Evolutionary conservation across 805 yeast species (phyloP), one percentile per base, ranked within the genome.

Genomic region (Candida odintsovae): DNA sequence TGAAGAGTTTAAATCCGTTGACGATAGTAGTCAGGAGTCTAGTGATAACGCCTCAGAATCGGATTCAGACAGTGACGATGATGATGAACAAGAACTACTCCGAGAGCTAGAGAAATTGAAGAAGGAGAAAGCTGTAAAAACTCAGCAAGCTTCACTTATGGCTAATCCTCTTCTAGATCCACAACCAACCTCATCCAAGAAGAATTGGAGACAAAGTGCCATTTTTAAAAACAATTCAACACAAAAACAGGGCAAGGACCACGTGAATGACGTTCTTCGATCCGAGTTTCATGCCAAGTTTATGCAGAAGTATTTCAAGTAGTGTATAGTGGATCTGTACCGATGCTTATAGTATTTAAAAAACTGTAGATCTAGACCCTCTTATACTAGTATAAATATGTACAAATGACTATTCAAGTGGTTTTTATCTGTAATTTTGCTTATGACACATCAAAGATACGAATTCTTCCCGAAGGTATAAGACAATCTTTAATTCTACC

Each of bases 21-120:
- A 49, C 16, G 49, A 39, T 11, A 47, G 64, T 22, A 47, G 64
- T 22, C 69, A 62, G 5, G 71, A 64, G n/a, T 65, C 55, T 1
- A 68, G 64, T 15, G 68, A 65, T 11, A 28, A 28, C 15, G 11
- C 5, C 18, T 33, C 36, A 33, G 72, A 69, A 9, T 45, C 56
- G 8, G 62, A 53, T 10, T 69, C 68, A 8, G 73, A 65, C 25
- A 64, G 58, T 4, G 36, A 33, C 25, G 64, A 58, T 4, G 36
- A 33, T 16, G 20, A 33, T 7, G 36, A 33, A 19, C 70, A 64
- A n/a, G 80, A 64, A n/a, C 58, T 74, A 4, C 38, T 71, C 25
- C 51, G 56, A 46, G 77, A 75, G 47, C 55, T 73, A 31, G 68
- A 64, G 36, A 67, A 67, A 46, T 57, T 74, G 25, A 67, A 65